Base-by-base conservation (phyloP, 2,329 filamentous ascomycete species). In the Macroventuria anomochaeta region DNA sequence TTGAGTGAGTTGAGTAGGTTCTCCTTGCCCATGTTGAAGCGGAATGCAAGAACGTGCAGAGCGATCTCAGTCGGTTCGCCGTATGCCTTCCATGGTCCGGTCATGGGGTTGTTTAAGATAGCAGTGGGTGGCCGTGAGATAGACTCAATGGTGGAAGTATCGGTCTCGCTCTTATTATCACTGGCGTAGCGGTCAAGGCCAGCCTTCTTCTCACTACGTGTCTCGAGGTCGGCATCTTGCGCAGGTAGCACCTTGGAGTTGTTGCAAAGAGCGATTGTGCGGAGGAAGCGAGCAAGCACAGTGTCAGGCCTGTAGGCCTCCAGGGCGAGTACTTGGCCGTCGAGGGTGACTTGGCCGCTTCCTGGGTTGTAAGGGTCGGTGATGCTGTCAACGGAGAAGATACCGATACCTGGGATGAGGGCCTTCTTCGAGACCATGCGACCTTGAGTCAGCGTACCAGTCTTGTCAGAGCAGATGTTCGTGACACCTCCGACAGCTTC, bases 131-230 rank as follows among this genome's bases (percentile, higher is more conserved):
- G 67, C 12, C 62, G 59, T n/a, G 68, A 71, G 34, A 65, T 58
- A 11, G 59, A 71, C 26, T 67, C 61, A 23, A 71, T 65, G 3
- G 70, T 73, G 3, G 68, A 71, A 7, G 51, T 52, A 53, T 72
- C 70, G 1, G 71, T 72, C 36, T 71, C 68, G 17, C 64, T 67
- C 15, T 69, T 69, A 40, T 70, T 65, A 28, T 69, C 68, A 33
- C 49, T 65, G 20, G 31, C 15, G 25, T 46, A 55, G n/a, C 62
- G 61, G 11, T 70, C 68, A 3, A 59, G 26, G 74, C 73, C 57
- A 76, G 81, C 43, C 77, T 82, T 63, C 79, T 79, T 59, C 76
- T 79, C 21, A 78, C 79, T 52, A 80, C 82, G 39, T 88, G 77
- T 56, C 83, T 74, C 53, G 81, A 46, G 17, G 15, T 42, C 56